Base-by-base conservation (phyloP, 805 yeast species). In the Myxozyma geophila region DNA sequence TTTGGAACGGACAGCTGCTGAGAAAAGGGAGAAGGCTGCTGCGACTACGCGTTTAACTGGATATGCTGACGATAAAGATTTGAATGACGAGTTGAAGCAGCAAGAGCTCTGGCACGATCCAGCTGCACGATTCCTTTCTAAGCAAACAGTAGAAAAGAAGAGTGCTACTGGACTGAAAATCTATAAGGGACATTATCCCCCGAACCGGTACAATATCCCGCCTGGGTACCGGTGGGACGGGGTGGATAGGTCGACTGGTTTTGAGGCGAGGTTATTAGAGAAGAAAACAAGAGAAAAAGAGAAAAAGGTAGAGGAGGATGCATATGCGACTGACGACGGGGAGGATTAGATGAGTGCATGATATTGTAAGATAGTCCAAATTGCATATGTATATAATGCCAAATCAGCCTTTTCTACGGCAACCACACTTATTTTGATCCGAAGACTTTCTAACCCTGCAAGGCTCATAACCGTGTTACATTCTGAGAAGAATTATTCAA, bases 191-290 rank as follows among this genome's bases (percentile, higher is more conserved):
- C 67, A 80, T 0, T 83, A 75, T 59, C 85, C 90, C 0, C 83
- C 83, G 21, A 92, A 92, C 72, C 77, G 98, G 62, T 92, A 90
- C 74, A 82, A 82, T 1, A 86, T 92, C 13, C 76, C 77, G 4
- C 96, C 97, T 0, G 97, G 98, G 0, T 79, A 80, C 68, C 79
- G 90, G 62, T 92, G 98, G 98, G 96, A 90, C 74, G 98, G 98
- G 0, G 86, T 92, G 1, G 92, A 90, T 75, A 78, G 98, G 63
- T 86, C 96, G 0, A 92, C 88, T 72, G 97, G 97, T 2, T 92
- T 89, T 75, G 98, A 92, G 73, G 78, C 77, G 54, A 78, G 81
- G 59, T 82, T 89, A 80, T 80, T 89, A 67, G 79, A 65, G 33
- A 67, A 66, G 49, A 74, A 72, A 36, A 61, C 67, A 40, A 70